Evolutionary conservation across 1,284 basidiomycete species (phyloP), one percentile per base, ranked within the genome.

Genomic region (Pseudomicrostroma phylloplanum): DNA sequence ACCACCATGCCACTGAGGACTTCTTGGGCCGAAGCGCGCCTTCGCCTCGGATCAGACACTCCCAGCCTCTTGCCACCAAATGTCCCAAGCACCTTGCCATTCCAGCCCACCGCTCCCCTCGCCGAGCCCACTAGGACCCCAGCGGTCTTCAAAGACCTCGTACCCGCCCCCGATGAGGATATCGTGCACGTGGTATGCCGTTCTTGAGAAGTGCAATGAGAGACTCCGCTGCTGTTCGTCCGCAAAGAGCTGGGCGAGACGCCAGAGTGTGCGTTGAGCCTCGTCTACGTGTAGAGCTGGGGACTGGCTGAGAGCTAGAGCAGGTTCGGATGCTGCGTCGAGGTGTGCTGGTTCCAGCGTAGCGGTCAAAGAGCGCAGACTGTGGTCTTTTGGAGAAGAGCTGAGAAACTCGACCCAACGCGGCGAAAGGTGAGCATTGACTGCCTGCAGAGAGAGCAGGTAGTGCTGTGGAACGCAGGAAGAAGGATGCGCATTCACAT

Each of bases 81-180:
- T n/a, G 12, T 23, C n/a, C 46, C 46, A 48, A 48, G 46, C 46
- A n/a, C 23, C 46, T 11, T 48, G 17, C 46, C 46, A 48, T 23
- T 48, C 46, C n/a, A 48, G 46, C n/a, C 46, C 23, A 4, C 23
- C 46, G 17, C 23, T 23, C 6, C 4, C 46, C 23, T 12, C 46
- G n/a, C n/a, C 46, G 46, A 36, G 30, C 30, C 46, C 23, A n/a
- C n/a, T 48, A 12, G 46, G 46, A 48, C 46, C 53, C 72, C 69
- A 76, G 7, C 74, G 67, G 55, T 74, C 71, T 23, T 70, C 49
- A 43, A 76, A 73, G 61, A 76, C 63, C 26, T 67, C 63, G 48
- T 60, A 42, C 0, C 74, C 74, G n/a, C 74, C 74, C 1, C 72
- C 72, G 23, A 76, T 74, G 56, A 74, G 73, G 57, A 67, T 70